A percentile compares a stretch with the other conserved stretches of the same genome.
These are phyloP conservation scores for Drosera spatulata DNA, from an alignment of 179 eudicot species.

Conservation along the genomic window DNA sequence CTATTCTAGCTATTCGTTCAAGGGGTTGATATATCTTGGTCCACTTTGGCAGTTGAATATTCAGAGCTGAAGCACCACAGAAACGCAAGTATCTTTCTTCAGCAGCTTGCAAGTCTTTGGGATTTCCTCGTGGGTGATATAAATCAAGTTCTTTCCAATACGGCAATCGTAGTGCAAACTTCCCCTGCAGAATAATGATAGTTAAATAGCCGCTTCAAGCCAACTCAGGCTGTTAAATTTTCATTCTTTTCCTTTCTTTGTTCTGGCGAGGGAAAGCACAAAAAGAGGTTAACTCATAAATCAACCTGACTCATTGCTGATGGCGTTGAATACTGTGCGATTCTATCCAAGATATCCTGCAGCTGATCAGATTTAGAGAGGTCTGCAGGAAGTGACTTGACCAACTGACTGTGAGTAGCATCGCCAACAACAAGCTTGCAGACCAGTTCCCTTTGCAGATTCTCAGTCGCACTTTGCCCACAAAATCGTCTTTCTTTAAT, in stretches of 20 bases:
- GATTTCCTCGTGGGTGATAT: conserved; percentile 91
- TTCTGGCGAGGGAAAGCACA: neutral
- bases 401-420: conserved; percentile 89
- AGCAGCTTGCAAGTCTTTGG: conserved; percentile 80
- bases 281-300: neutral
- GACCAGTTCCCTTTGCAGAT: conserved; percentile 75
- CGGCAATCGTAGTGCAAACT: conserved; percentile 60
- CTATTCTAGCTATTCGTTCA: conserved; percentile 56
- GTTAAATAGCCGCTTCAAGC: conserved; percentile 2
- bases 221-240: neutral
- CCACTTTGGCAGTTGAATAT: conserved; percentile 87
- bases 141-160: conserved; percentile 92
- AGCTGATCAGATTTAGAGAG: conserved; percentile 51
- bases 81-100: conserved; percentile 88
- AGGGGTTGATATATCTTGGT: conserved; percentile 67
- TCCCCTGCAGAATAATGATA: conserved; percentile 47
- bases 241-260: no score
- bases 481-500: conserved; percentile 90
- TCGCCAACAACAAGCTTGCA: conserved; percentile 86
- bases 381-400: conserved; percentile 80
- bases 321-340: conserved; percentile 81
- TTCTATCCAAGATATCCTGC: conserved; percentile 60
- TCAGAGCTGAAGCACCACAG: conserved; percentile 70
- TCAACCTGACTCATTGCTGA: conserved; percentile 93
- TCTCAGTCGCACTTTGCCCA: conserved; percentile 57